Base-by-base conservation (phyloP, 1,284 basidiomycete species). In the Neolentinus lepideus region DNA sequence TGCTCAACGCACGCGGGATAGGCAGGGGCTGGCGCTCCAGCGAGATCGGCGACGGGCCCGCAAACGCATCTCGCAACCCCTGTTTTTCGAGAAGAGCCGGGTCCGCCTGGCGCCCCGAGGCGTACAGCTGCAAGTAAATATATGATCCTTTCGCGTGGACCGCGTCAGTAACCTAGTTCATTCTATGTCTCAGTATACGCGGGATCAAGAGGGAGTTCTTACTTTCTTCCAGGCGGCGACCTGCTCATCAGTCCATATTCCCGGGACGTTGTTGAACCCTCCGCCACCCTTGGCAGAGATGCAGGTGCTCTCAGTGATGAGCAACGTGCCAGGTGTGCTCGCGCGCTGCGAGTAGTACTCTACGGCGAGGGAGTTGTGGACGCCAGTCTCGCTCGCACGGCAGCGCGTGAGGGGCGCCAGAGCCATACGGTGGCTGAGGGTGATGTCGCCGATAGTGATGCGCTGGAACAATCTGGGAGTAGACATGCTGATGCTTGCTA, bases 41-140 rank as follows among this genome's bases (percentile, higher is more conserved):
- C 57, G 75, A 70, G 58, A 78, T 58, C 54, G 69, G 65, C 1
- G 80, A 77, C 0, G 76, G 71, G 6, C 71, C 64, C 2, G 66
- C 66, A 61, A 75, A 78, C 19, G 68, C 62, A 14, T 66, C 67
- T n/a, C 68, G 60, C 22, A 50, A 74, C 8, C 62, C 59, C 19
- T 68, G 61, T 52, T 69, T 65, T 27, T 69, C 66, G n/a, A 69
- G 63, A 12, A 70, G 61, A 1, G 60, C 46, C 2, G 60, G 59
- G 12, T 60, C 50, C 22, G 70, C 68, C 9, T 64, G 65, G 1
- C 71, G 63, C 8, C 71, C 74, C 47, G 72, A 58, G 0, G 72
- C 70, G 74, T 73, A 75, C 1, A 75, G 62, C 59, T 77, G 75
- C 4, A 63, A 10, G 59, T 64, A 72, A 56, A 76, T 69, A 60